Evolutionary conservation across 345 rosid species (phyloP), one percentile per base, ranked within the genome.

Genomic region (Eucalyptus brandiana): DNA sequence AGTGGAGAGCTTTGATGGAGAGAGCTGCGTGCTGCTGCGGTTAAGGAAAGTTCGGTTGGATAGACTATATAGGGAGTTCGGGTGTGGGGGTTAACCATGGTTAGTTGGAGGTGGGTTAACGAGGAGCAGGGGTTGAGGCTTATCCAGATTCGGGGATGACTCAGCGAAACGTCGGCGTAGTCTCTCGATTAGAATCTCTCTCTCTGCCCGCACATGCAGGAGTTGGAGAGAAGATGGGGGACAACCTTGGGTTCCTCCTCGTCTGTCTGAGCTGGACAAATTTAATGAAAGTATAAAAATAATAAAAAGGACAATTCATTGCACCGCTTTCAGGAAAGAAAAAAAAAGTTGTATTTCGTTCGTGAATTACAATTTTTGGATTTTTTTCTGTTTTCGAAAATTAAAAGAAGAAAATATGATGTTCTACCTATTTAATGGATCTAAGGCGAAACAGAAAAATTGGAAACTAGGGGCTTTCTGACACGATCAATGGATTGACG

Each of bases 331-430:
- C 18, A 17, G 28, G 12, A 56, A 56, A 4, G 26, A 58, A 58
- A 58, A n/a, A 16, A 32, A 4, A 34, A 3, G 3, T 14, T 11
- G 45, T 18, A 24, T 10, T 18, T 72, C 24, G 24, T 1, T 56
- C 44, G 26, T 6, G 83, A 1, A 21, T 37, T 1, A 40, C 2
- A 37, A 19, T 37, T 19, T 40, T 34, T 37, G 7, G 45, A 19
- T 0, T 0, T 34, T 69, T 37, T 76, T 6, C 83, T 10, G 23
- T 9, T 37, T 19, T 72, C 81, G 0, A 17, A 37, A 34, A 37
- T 34, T 2, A 34, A 34, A n/a, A n/a, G 0, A 65, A 7, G 2
- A 17, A 32, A 9, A 69, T 34, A 67, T 0, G 12, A 34, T 0
- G 0, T 69, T 2, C 44, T 34, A 21, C 44, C 44, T 0, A 0